These are phyloP conservation scores for Gossypium raimondii DNA, from an alignment of 345 rosid species.

Conservation along the genomic window DNA sequence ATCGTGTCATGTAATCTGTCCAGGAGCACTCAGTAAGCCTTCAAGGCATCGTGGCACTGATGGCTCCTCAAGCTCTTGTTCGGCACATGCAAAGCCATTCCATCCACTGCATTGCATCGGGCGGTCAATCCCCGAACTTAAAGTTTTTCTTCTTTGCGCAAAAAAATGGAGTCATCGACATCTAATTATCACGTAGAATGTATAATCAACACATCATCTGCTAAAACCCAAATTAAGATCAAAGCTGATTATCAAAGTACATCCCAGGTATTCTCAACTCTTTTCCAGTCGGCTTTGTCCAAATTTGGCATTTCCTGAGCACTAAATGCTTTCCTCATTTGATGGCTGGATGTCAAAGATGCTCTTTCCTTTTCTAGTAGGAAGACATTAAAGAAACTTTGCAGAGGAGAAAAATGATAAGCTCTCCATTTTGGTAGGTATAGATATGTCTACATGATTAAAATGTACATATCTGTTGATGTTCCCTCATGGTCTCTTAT, in stretches of 20 bases:
- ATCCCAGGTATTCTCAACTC: constrained; percentile 49
- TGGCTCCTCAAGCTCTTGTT: constrained; percentile 69
- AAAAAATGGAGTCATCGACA: constrained; percentile 53
- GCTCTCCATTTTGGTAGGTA: not conserved
- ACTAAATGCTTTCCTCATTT: constrained; percentile 8
- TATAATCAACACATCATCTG: constrained; percentile 72
- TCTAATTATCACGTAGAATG: constrained; percentile 73
- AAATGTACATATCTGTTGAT: not conserved
- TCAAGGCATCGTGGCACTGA: constrained; percentile 63
- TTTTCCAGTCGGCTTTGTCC: constrained; percentile 67
- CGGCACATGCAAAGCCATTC: constrained; percentile 83
- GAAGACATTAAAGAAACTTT: not conserved
- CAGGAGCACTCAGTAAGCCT: constrained; percentile 69
- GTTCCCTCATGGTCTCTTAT: not conserved
- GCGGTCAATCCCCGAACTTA: constrained; percentile 84
- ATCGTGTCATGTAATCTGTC: constrained; percentile 11
- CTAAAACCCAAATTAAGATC: constrained; percentile 68
- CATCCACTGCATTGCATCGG: constrained; percentile 89
- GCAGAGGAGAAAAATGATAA: not conserved
- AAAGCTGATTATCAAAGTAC: constrained; percentile 82
- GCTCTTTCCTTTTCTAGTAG: not conserved
- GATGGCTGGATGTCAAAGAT: not conserved
- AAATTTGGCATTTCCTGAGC: constrained; percentile 32
- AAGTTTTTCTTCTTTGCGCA: constrained; percentile 96
- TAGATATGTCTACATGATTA: not conserved